These are phyloP conservation scores for Acer saccharum DNA, from an alignment of 345 rosid genomes.

Conservation along the genomic window DNA sequence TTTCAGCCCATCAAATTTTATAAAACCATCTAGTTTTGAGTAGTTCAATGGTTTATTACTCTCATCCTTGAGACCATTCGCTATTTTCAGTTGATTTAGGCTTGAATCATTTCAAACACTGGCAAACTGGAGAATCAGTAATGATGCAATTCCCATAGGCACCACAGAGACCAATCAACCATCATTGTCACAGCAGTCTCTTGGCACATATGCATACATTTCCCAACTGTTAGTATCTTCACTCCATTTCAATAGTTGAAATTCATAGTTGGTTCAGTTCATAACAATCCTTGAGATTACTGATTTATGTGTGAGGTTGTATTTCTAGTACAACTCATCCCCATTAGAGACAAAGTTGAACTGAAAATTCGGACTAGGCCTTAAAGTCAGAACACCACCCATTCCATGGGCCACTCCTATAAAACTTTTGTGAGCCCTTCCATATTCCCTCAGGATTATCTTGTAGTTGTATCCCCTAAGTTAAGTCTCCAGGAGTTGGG, in stretches of 20 bases:
- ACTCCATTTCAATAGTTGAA: slow-evolving; percentile 11
- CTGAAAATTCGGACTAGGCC: slow-evolving; percentile 22
- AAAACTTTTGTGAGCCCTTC: slow-evolving; percentile 4
- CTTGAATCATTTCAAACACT: slow-evolving; percentile 22
- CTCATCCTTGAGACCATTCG: slow-evolving; percentile 22
- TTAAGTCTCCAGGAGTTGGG: slow-evolving; percentile 40
- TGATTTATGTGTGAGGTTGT: neutral
- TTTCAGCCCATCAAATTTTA: slow-evolving; percentile 27
- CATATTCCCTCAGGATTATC: slow-evolving; percentile 26
- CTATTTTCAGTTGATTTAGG: slow-evolving; percentile 1
- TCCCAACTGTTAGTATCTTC: neutral
- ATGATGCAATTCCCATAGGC: slow-evolving; percentile 13
- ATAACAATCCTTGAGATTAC: slow-evolving; percentile 14
- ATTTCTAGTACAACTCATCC: slow-evolving; percentile 15
- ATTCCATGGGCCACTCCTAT: slow-evolving; percentile 42
- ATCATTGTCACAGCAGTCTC: slow-evolving; percentile 16
- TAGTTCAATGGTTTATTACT: slow-evolving; percentile 35
- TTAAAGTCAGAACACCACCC: slow-evolving; percentile 41
- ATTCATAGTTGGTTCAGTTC: slow-evolving; percentile 12
- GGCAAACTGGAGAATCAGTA: slow-evolving; percentile 1
- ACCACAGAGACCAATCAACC: slow-evolving; percentile 18
- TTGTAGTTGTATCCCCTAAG: slow-evolving; percentile 20
- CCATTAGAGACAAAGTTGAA: slow-evolving; percentile 20
- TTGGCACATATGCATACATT: neutral
- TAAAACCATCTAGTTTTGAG: slow-evolving; percentile 34